Base-by-base conservation (phyloP, 108 stramenopile species). In the Aurantiochytrium sp. region DNA sequence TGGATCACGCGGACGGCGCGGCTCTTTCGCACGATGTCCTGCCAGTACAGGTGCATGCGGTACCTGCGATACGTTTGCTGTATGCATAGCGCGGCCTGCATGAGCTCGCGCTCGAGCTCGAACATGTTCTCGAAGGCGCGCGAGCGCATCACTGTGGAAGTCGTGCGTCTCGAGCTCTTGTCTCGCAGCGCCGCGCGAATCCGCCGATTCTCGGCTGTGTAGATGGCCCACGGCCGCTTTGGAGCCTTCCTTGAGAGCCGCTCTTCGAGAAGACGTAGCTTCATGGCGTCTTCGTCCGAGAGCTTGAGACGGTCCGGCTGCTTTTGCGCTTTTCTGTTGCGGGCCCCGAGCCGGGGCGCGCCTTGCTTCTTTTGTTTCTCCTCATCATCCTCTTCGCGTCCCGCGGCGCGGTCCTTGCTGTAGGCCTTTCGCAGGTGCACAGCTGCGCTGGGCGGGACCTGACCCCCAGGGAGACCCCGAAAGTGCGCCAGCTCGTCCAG, bases 51-150 rank as follows among this genome's bases (percentile, higher is more conserved):
- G 12, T 48, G 39, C 39, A 48, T 48, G n/a, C 73, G 73, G 39
- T 81, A 48, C 73, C 39, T 24, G 6, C 73, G 39, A 24, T 81
- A 81, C 45, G 36, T 48, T 48, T 41, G 42, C 24, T 81, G 73
- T 30, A 81, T 81, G 39, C 45, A 48, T 22, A 41, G 30, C 24
- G 73, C 73, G 6, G 73, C 73, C 39, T 41, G 42, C 27, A 41
- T 41, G 45, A 30, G 73, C 73, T 81, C 73, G 6, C 73, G 21
- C 45, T 81, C 73, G 21, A 81, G 73, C 30, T 81, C 73, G 24
- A 81, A 81, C 73, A 81, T 48, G n/a, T 41, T 48, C 30, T 81
- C 73, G 12, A 81, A 48, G 6, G 73, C 73, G 27, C 73, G 39
- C 6, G 73, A 81, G 6, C 73, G 73, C 39, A 81, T 48, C 39